Evolutionary conservation across 2,329 filamentous ascomycete genomes (phyloP).

Genomic region (Amylocarpus encephaloides): DNA sequence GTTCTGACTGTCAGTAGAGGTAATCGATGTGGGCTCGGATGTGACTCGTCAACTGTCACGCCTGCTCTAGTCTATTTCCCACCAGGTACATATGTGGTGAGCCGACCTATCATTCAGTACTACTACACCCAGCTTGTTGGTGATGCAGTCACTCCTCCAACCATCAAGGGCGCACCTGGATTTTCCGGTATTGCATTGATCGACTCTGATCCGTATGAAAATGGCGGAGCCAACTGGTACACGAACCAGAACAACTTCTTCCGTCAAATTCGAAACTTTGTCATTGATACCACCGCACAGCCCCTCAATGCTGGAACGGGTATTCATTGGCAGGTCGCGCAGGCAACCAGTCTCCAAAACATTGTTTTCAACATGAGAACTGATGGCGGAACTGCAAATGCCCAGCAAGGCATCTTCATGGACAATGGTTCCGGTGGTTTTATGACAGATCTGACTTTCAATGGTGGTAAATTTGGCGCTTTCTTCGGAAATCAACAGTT

Average conservation of each 20-base stretch:
- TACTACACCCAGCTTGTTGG: conserved; percentile 95
- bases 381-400: conserved; percentile 57
- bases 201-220: conserved; percentile 77
- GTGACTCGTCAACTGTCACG: conserved; percentile 75
- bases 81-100: conserved; percentile 77
- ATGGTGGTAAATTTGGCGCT: conserved; percentile 70
- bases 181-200: conserved; percentile 86
- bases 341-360: conserved; percentile 74
- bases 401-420: conserved; percentile 68
- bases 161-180: conserved; percentile 63
- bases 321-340: conserved; percentile 83
- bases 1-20: conserved; percentile 36
- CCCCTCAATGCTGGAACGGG: conserved; percentile 56
- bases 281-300: conserved; percentile 67
- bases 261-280: conserved; percentile 74
- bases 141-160: conserved; percentile 65
- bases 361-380: conserved; percentile 73
- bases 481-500: conserved; percentile 86
- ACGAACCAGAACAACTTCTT: conserved; percentile 81
- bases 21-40: conserved; percentile 70
- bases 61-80: conserved; percentile 91
- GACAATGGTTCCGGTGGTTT: conserved; percentile 81
- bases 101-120: conserved; percentile 69
- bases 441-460: conserved; percentile 77
- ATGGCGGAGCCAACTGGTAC: conserved; percentile 64